Percentiles rank a stretch among this genome's conserved stretches.
Conservation (phyloP, 148 eudicot genomes). For the Simmondsia chinensis region DNA sequence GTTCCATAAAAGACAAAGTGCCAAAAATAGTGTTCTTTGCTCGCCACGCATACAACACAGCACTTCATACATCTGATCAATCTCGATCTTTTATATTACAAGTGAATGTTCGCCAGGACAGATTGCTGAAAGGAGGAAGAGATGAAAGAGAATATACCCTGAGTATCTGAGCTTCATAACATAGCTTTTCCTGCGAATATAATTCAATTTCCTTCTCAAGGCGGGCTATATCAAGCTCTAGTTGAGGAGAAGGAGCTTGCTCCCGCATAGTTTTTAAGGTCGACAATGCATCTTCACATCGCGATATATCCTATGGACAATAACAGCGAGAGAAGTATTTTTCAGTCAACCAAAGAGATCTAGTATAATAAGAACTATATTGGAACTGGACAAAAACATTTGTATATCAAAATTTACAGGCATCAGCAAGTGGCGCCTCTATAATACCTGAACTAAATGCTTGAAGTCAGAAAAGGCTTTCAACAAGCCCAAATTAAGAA, state of each 20-base stretch:
- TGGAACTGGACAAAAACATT: too few species aligned
- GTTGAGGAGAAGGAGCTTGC: constrained; percentile 74
- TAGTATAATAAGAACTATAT: too few species aligned
- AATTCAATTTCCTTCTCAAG: constrained; percentile 75
- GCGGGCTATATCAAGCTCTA: constrained; percentile 67
- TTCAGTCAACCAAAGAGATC: not conserved
- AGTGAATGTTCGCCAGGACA: not conserved
- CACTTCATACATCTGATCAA: too few species aligned
- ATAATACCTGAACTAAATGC: constrained; percentile 86
- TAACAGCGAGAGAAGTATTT: constrained; percentile 3
- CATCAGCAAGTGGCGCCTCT: not conserved
- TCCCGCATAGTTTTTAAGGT: constrained; percentile 64
- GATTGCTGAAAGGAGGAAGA: not conserved
- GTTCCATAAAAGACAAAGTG: too few species aligned
- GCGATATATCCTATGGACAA: constrained; percentile 67
- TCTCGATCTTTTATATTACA: too few species aligned
- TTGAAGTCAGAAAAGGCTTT: constrained; percentile 95
- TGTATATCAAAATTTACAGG: too few species aligned
- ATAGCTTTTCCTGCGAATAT: constrained; percentile 67
- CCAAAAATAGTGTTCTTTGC: too few species aligned
- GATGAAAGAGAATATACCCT: constrained; percentile 41
- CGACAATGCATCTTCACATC: constrained; percentile 76
- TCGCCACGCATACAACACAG: too few species aligned
- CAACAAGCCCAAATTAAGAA: constrained; percentile 78
- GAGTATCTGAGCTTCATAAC: constrained; percentile 96